Evolutionary conservation across 805 yeast genomes (phyloP).

Genomic region (Clavispora phyllophila): DNA sequence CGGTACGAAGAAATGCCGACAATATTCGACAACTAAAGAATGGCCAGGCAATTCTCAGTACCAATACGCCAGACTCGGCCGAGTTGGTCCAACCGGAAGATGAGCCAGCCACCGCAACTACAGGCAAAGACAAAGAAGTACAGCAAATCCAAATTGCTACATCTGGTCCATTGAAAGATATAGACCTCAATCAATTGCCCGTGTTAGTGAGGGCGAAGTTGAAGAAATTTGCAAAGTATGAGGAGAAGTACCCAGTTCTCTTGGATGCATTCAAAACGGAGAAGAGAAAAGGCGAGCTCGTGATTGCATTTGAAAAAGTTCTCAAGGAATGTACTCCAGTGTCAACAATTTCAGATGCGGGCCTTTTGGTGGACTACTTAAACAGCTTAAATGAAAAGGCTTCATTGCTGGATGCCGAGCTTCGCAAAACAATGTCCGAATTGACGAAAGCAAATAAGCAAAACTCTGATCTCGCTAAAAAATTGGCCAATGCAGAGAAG

Average conservation of each 20-base stretch:
- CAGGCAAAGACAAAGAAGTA: background rate
- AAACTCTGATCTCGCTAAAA: conserved; percentile 9
- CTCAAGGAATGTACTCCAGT: conserved; percentile 79
- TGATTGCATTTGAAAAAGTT: conserved; percentile 60
- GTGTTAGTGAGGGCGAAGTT: conserved; percentile 56
- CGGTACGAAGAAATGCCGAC: conserved; percentile 6
- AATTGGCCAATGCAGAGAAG: conserved; percentile 9
- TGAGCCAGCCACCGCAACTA: conserved; percentile 12
- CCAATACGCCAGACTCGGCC: conserved; percentile 44
- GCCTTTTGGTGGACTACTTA: conserved; percentile 64
- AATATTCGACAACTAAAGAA: conserved; percentile 28
- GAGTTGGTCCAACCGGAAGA: conserved; percentile 46
- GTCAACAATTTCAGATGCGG: conserved; percentile 67
- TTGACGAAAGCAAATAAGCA: conserved; percentile 9
- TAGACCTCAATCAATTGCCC: conserved; percentile 44
- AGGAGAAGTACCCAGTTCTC: conserved; percentile 81
- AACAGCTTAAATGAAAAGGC: conserved; percentile 57
- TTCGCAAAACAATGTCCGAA: conserved; percentile 43
- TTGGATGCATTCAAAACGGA: conserved; percentile 83
- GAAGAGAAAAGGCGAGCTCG: conserved; percentile 57
- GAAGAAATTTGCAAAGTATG: conserved; percentile 78
- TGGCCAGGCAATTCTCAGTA: conserved; percentile 29
- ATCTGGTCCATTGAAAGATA: conserved; percentile 13
- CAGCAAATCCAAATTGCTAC: background rate
- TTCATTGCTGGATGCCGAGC: conserved; percentile 57